Conservation (phyloP, 306 rosid genomes). For the Fragaria nilgerrensis region DNA sequence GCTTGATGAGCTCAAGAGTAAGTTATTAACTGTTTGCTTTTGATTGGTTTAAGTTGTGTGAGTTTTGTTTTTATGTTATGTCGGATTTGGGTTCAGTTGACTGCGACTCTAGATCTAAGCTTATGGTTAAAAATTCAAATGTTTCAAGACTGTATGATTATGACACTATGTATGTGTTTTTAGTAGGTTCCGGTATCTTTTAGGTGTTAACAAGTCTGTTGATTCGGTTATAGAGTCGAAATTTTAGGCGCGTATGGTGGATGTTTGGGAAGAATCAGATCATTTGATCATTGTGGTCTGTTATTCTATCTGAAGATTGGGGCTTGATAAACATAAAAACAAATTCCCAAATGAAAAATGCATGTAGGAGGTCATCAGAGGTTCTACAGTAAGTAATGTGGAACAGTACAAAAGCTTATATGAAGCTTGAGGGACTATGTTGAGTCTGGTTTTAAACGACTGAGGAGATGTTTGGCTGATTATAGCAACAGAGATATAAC, state of each 20-base stretch:
- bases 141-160: neutral
- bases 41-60: neutral
- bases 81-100: conserved; percentile 11
- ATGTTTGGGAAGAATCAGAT: neutral
- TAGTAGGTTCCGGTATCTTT: neutral
- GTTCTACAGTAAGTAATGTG: neutral
- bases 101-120: conserved; percentile 23
- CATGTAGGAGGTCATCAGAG: neutral
- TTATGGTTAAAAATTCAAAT: neutral
- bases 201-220: neutral
- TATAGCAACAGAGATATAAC: neutral
- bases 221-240: neutral
- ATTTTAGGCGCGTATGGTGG: neutral
- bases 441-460: neutral
- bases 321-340: neutral
- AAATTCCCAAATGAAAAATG: neutral
- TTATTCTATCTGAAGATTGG: neutral
- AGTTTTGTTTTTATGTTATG: neutral
- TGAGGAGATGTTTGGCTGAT: neutral
- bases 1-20: conserved; percentile 96
- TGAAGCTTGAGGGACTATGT: neutral
- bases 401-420: neutral
- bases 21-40: neutral
- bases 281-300: neutral
- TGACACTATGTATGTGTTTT: no score